Conservation (phyloP, 306 rosid species). For the Cicer arietinum region DNA sequence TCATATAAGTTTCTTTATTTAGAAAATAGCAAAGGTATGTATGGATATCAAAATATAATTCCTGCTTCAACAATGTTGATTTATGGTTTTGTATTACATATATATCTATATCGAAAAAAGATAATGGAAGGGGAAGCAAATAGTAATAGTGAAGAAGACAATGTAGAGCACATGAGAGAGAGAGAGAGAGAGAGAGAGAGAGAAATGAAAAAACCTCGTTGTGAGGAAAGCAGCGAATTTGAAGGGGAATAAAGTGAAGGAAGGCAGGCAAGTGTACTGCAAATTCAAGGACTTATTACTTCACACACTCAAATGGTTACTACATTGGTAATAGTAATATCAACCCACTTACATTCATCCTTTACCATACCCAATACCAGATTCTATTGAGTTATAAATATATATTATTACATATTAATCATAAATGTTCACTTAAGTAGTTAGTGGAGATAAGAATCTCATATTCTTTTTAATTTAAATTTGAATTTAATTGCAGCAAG, state of each 20-base stretch:
- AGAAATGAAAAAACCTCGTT: conserved; percentile 55
- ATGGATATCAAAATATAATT: too few species aligned
- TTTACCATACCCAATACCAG: too few species aligned
- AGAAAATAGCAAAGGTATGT: conserved; percentile 7
- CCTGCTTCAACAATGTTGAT: conserved; percentile 14
- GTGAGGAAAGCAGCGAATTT: conserved; percentile 68
- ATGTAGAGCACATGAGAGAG: conserved; percentile 48
- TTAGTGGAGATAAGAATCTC: too few species aligned
- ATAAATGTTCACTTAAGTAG: too few species aligned
- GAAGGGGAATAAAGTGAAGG: conserved; percentile 77
- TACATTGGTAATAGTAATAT: too few species aligned
- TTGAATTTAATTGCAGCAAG: too few species aligned
- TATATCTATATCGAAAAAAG: too few species aligned
- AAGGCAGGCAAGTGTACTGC: conserved; percentile 54
- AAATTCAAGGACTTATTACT: conserved; percentile 59
- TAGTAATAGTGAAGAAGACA: conserved; percentile 46
- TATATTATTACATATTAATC: too few species aligned
- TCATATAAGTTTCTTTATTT: conserved; percentile 63
- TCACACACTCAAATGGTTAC: conserved; percentile 33
- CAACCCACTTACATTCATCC: too few species aligned
- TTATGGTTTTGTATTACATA: conserved; percentile 3
- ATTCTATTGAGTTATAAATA: too few species aligned
- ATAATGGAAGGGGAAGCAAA: conserved; percentile 24
- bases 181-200: not conserved
- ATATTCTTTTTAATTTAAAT: too few species aligned